Conservation (phyloP, 371 early-diverging fungal genomes). For the Batkoa obscura region DNA sequence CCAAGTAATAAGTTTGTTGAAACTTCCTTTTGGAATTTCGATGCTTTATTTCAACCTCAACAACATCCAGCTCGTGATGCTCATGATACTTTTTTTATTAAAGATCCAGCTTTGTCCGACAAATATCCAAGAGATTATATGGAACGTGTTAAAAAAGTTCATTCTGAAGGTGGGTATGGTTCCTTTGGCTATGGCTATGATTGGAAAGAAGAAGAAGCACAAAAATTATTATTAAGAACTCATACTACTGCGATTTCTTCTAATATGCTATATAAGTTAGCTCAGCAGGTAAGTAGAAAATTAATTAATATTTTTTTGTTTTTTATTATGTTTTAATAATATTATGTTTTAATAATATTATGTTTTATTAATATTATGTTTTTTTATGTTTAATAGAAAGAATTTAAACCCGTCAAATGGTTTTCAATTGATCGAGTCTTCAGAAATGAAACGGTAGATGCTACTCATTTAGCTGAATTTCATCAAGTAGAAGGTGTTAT, state of each 20-base stretch:
- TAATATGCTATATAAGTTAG: constrained; percentile 84
- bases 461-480: constrained; percentile 99
- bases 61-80: constrained; percentile 98
- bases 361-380: too few species aligned
- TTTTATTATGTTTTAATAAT: too few species aligned
- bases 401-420: constrained; percentile 89
- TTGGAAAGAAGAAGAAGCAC: constrained; percentile 92
- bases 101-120: constrained; percentile 62
- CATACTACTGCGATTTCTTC: constrained; percentile 98
- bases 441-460: constrained; percentile 98
- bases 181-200: constrained; percentile 89
- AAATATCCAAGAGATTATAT: constrained; percentile 75
- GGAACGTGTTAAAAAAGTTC: constrained; percentile 82
- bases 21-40: constrained; percentile 99
- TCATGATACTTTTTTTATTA: constrained; percentile 99
- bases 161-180: constrained; percentile 92
- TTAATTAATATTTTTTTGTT: too few species aligned
- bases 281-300: constrained; percentile 47
- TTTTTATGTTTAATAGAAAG: constrained; percentile 9
- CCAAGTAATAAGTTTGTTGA: constrained; percentile 97
- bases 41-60: constrained; percentile 99
- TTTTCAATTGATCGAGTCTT: constrained; percentile 99
- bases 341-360: too few species aligned
- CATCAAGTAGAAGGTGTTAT: constrained; percentile 99
- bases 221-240: constrained; percentile 92